Base-by-base conservation (phyloP, 2,329 filamentous ascomycete genomes). In the Talaromyces verruculosus region DNA sequence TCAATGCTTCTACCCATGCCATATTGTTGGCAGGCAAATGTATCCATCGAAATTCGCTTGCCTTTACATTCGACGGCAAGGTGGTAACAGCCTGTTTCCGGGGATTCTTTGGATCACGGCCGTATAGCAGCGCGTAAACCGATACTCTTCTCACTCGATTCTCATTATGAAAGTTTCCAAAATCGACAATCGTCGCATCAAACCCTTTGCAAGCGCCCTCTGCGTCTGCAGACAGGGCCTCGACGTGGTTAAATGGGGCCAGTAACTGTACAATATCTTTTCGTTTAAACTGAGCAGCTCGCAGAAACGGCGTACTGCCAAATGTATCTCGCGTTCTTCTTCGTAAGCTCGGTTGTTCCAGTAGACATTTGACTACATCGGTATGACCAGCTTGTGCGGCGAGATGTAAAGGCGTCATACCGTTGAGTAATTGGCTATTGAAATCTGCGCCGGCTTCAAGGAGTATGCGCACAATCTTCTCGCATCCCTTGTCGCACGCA, bases 1-100 rank as follows among this genome's bases (percentile, higher is more conserved):
- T 76, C 1, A 89, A 77, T 0, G 86, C 83, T 74, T 89, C 87
- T 4, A 86, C 83, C 87, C 87, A 89, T 0, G 84, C 83, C 75
- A 78, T 76, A 28, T 85, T 84, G 68, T 85, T 85, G 2, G 83
- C 83, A 5, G 83, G 83, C 5, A 85, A 74, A 74, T 85, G 83
- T 60, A 85, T 84, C 83, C 83, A 85, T 22, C 83, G 77, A 62
- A 84, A 84, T 49, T 82, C 77, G 4, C 81, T 81, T 47, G 78
- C 77, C 68, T 82, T 81, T 65, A 80, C 79, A 61, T 83, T 79
- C 57, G 78, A 80, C 1, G 81, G 79, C 25, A 82, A 67, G 0
- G 82, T 83, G 0, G 79, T 78, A n/a, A 85, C 76, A 15, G 75
- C 80, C 25, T 83, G 82, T 67, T 81, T 82, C 39, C 79, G 74